These are phyloP conservation scores for Azolla pinnata DNA, from an alignment of 75 land plant genomes.

Conservation along the genomic window DNA sequence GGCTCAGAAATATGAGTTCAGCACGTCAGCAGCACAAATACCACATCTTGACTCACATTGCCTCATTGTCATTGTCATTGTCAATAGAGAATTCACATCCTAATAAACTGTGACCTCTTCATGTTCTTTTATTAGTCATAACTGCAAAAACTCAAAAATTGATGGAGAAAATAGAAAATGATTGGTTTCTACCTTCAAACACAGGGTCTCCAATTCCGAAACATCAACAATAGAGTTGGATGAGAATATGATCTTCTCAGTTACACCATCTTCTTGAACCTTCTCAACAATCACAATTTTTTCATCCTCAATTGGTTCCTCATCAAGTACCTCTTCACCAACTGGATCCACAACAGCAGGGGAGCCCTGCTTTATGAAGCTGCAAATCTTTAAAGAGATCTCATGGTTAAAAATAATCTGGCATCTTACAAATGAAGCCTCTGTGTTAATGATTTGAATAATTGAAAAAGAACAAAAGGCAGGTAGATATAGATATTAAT, in stretches of 20 bases:
- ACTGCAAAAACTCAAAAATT: too few species aligned
- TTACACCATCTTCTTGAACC: constrained; percentile 50
- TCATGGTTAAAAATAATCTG: not conserved
- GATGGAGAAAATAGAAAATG: too few species aligned
- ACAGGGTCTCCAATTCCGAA: constrained; percentile 69
- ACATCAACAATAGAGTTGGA: constrained; percentile 77
- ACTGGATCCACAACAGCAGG: constrained; percentile 48
- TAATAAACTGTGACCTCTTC: too few species aligned
- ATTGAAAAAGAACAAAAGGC: not conserved
- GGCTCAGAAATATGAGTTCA: too few species aligned
- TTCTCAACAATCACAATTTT: constrained; percentile 72
- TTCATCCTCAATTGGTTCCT: constrained; percentile 40
- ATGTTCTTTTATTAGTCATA: too few species aligned
- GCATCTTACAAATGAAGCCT: not conserved
- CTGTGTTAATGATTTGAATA: not conserved
- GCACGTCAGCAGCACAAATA: too few species aligned
- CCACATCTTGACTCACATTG: too few species aligned
- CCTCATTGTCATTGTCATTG: too few species aligned
- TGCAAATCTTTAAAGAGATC: constrained; percentile 13
- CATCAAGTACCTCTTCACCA: constrained; percentile 33
- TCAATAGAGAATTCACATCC: too few species aligned
- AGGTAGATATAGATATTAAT: not conserved
- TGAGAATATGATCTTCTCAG: constrained; percentile 73
- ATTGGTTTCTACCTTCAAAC: constrained; percentile 92
- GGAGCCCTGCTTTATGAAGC: constrained; percentile 44